Percentiles rank a stretch among this genome's conserved stretches.
phyloP scores from a whole-genome alignment of 2,329 filamentous ascomycete genomes.

The Chaetomiaceae sp. region DNA sequence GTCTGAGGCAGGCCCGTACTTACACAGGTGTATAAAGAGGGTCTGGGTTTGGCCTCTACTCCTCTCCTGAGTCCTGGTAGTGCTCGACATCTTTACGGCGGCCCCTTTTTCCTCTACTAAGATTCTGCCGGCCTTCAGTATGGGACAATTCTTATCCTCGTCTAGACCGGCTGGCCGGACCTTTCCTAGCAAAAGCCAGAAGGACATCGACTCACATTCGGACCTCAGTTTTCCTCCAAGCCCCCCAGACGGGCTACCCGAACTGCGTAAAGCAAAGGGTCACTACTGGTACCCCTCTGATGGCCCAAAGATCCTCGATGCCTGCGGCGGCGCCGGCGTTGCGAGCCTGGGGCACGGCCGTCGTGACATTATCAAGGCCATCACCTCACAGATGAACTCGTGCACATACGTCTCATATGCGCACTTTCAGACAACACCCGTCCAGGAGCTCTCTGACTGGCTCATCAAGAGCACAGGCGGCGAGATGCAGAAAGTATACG shows the following conservation, averaged over 20 bases:
- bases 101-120: background rate
- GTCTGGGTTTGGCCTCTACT: background rate
- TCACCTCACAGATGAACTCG: constrained; percentile 46
- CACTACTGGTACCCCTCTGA: constrained; percentile 26
- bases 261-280: constrained; percentile 22
- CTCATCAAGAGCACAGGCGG: constrained; percentile 37
- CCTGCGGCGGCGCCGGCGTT: constrained; percentile 69
- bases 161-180: background rate
- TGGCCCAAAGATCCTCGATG: constrained; percentile 63
- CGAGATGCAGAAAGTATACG: constrained; percentile 37
- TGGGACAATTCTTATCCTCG: constrained; percentile 18
- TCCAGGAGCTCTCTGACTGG: constrained; percentile 44
- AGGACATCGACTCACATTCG: constrained; percentile 14
- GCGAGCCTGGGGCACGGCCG: constrained; percentile 66
- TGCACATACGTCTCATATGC: constrained; percentile 32
- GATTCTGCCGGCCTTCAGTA: background rate
- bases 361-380: constrained; percentile 54
- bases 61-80: background rate
- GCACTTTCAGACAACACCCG: constrained; percentile 52
- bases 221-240: background rate
- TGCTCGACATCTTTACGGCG: background rate
- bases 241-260: background rate
- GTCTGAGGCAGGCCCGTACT: background rate
- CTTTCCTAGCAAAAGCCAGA: constrained; percentile 3
- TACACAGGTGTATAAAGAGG: background rate